Conservation (phyloP, 805 yeast species). For the Metschnikowia kofuensis region DNA sequence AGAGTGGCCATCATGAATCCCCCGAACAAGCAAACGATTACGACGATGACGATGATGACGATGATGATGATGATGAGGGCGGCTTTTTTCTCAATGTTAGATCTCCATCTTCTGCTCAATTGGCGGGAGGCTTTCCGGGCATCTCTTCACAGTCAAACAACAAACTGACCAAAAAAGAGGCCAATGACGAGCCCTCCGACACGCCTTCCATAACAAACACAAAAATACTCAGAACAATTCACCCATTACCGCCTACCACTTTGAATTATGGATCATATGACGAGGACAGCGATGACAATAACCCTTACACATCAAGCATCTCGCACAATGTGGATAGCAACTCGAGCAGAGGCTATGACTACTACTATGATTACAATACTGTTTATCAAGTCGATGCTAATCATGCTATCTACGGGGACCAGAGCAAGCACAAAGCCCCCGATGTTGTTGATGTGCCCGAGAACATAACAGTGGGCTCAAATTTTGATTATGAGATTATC, state of each 20-base stretch:
- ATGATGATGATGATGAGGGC: conserved; percentile 59
- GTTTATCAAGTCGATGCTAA: conserved; percentile 59
- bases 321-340: conserved; percentile 71
- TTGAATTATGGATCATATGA: conserved; percentile 70
- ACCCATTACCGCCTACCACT: conserved; percentile 80
- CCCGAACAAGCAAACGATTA: conserved; percentile 18
- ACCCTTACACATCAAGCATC: conserved; percentile 49
- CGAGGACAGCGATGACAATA: conserved; percentile 59
- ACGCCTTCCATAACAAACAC: conserved; percentile 30
- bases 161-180: conserved; percentile 6
- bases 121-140: conserved; percentile 18
- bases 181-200: conserved; percentile 23
- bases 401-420: conserved; percentile 35
- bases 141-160: conserved; percentile 10
- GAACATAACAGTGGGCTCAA: conserved; percentile 40
- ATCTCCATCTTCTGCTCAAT: conserved; percentile 35
- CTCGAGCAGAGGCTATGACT: conserved; percentile 65
- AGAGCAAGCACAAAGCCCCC: conserved; percentile 27
- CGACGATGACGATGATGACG: conserved; percentile 41
- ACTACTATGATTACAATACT: conserved; percentile 75
- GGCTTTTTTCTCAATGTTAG: conserved; percentile 63
- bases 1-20: conserved; percentile 16
- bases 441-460: conserved; percentile 48
- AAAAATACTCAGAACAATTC: conserved; percentile 55
- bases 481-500: conserved; percentile 36